Conservation (phyloP, 2,329 filamentous ascomycete genomes). For the Colletotrichum chlorophyti region DNA sequence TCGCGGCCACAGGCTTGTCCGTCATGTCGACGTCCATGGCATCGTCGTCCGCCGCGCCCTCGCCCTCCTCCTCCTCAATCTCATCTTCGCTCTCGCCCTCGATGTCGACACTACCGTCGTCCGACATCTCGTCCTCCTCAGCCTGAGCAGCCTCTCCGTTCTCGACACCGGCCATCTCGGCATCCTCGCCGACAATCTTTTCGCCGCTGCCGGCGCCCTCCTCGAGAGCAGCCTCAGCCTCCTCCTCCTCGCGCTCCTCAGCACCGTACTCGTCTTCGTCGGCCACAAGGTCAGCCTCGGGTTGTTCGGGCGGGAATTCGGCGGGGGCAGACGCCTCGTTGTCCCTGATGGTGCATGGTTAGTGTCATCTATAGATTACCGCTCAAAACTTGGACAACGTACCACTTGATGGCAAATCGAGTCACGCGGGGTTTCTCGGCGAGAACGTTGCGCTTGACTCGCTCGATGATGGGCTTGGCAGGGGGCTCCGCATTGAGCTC, state of each 20-base stretch:
- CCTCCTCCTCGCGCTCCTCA: conserved; percentile 81
- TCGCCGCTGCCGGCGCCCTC: conserved; percentile 52
- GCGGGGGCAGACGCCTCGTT: conserved; percentile 96
- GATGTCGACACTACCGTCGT: conserved; percentile 80
- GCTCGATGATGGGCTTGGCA: conserved; percentile 89
- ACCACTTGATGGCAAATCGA: conserved; percentile 99
- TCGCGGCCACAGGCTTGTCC: conserved; percentile 41
- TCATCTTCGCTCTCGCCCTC: conserved; percentile 79
- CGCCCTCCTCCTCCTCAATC: conserved; percentile 67
- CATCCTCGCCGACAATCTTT: conserved; percentile 64
- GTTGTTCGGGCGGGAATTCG: conserved; percentile 96
- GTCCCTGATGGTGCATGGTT: conserved; percentile 67
- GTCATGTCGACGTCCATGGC: conserved; percentile 58
- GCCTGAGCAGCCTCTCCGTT: conserved; percentile 53
- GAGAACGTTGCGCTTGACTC: conserved; percentile 89
- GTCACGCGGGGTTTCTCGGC: conserved; percentile 98
- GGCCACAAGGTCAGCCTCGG: conserved; percentile 85
- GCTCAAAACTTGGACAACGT: conserved; percentile 41
- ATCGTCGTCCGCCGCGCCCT: conserved; percentile 46
- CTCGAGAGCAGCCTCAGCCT: conserved; percentile 59
- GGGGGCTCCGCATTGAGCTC: conserved; percentile 90
- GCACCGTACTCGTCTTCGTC: conserved; percentile 92
- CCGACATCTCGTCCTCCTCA: conserved; percentile 73
- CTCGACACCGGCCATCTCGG: conserved; percentile 78
- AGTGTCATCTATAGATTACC: background rate